Evolutionary conservation across 108 stramenopile genomes (phyloP).

Genomic region (Aurantiochytrium sp.): DNA sequence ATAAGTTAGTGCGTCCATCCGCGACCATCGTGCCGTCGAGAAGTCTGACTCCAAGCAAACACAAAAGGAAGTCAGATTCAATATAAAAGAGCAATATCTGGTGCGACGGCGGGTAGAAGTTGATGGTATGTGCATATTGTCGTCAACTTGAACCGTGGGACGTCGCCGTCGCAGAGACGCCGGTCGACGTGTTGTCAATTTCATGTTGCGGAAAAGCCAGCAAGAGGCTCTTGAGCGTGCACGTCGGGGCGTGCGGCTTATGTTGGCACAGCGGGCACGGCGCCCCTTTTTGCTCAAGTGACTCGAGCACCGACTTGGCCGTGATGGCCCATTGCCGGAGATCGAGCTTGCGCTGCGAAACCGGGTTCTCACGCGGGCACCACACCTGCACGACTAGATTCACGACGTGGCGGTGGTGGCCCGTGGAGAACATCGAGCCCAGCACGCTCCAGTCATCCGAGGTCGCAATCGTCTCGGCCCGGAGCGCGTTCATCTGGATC

Average conservation of each 20-base stretch:
- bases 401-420: background rate
- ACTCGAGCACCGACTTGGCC: background rate
- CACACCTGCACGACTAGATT: slow-evolving; percentile 21
- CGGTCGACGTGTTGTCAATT: no score
- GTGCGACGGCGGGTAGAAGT: no score
- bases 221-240: background rate
- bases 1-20: no score
- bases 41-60: no score
- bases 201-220: background rate
- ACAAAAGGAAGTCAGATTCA: no score
- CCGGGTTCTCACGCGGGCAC: slow-evolving; percentile 25
- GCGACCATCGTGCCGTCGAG: no score
- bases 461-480: background rate
- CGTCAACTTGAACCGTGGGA: no score
- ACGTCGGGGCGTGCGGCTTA: background rate
- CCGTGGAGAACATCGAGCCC: background rate
- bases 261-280: background rate
- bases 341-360: background rate
- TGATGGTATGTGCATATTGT: no score
- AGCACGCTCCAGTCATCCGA: background rate
- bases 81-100: no score
- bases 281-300: background rate
- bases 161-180: no score
- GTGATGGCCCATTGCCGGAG: background rate
- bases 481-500: background rate